These are phyloP conservation scores for Cyanodermella asteris DNA, from an alignment of 2,329 filamentous ascomycete genomes.

Conservation along the genomic window DNA sequence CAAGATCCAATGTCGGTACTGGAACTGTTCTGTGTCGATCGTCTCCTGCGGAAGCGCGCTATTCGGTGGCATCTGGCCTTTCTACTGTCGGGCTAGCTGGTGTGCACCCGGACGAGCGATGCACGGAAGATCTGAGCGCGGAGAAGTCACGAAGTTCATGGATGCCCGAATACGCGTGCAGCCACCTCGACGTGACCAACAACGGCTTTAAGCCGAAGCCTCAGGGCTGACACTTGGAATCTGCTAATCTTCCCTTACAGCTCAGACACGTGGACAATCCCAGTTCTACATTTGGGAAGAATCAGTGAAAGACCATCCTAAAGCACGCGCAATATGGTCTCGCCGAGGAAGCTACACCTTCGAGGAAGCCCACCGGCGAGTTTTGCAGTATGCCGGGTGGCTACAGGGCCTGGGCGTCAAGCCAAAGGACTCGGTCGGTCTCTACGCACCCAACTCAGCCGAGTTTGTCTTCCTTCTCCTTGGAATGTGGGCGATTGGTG, in stretches of 20 bases:
- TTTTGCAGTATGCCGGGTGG: conserved; percentile 39
- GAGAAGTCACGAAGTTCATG: too few relatives aligned
- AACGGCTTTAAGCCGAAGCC: too few relatives aligned
- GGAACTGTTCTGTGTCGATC: too few relatives aligned
- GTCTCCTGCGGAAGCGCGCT: too few relatives aligned
- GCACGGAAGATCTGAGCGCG: too few relatives aligned
- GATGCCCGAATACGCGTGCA: too few relatives aligned
- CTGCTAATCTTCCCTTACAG: conserved; percentile 16
- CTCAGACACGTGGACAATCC: conserved; percentile 30
- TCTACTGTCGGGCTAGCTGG: too few relatives aligned
- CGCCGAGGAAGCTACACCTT: conserved; percentile 38
- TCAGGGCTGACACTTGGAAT: too few relatives aligned
- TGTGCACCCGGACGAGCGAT: too few relatives aligned
- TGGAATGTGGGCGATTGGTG: conserved; percentile 42
- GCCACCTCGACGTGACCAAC: too few relatives aligned
- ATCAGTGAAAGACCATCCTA: conserved; percentile 27
- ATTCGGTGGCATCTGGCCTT: too few relatives aligned
- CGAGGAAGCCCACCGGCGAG: conserved; percentile 31
- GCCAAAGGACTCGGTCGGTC: conserved; percentile 37
- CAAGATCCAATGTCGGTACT: too few relatives aligned
- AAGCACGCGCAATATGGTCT: conserved; percentile 45
- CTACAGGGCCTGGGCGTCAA: conserved; percentile 36
- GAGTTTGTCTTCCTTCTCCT: conserved; percentile 47
- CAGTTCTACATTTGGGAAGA: conserved; percentile 46
- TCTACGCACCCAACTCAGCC: conserved; percentile 46